Evolutionary conservation across 257 asterid genomes (phyloP), one percentile per base, ranked within the genome.

Genomic region (Przewalskia tangutica): DNA sequence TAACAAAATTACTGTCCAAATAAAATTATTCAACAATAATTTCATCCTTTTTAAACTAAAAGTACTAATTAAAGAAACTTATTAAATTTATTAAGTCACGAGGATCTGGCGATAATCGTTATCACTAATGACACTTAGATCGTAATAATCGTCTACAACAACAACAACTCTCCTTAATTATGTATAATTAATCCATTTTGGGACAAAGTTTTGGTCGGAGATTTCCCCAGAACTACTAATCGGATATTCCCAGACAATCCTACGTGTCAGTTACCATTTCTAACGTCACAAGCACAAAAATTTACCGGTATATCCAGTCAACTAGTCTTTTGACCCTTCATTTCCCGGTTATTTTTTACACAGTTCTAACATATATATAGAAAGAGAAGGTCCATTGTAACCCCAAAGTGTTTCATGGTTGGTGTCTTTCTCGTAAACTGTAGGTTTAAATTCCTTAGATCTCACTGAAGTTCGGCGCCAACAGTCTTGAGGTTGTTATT

Each of bases 201-300:
- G 23, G 46, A 83, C 78, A 63, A 5, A 83, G 67, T 34, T 7
- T 53, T 71, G 77, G 84, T 55, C 84, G 88, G 77, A 86, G 85
- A 84, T 82, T 81, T 82, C 77, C 81, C 67, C 16, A 59, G 63
- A 82, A 73, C 51, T 36, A 14, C 13, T 7, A 14, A 54, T 86
- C 94, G 94, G 94, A 87, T 79, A 66, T 87, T 86, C 90, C 92
- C 53, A 91, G 81, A 84, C 12, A 83, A 58, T 87, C 93, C 83
- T 73, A 90, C 95, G 91, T 91, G 97, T 80, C 91, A 87, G 91
- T 89, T 86, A 87, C 90, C 89, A 70, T 66, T 27, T 27, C 32
- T 27, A 27, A 27, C 32, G 32, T 27, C 32, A 27, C 20, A 14
- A 88, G 82, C 50, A 10, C 79, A 67, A 79, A 32, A 7, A 10